Base-by-base conservation (phyloP, 805 yeast genomes). In the Candida bentonensis region DNA sequence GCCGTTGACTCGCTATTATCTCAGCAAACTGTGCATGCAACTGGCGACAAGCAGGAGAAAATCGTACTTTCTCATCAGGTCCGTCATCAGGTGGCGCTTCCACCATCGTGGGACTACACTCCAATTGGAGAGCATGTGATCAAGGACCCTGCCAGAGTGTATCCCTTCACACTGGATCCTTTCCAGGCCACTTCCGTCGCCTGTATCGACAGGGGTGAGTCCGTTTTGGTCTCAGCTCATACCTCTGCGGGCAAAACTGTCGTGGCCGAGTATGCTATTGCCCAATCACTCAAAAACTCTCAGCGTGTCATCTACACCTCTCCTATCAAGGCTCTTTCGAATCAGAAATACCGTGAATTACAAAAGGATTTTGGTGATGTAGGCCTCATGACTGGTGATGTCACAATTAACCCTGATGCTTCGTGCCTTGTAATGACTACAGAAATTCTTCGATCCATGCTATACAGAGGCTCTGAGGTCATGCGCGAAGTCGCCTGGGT, bases 401-500 rank as follows among this genome's bases (percentile, higher is more conserved):
- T 92, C 40, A 89, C 96, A 22, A 92, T 92, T 52, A 92, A 92
- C 56, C 97, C 97, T 3, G 96, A 89, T 55, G 99, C 98, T 3
- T 89, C 94, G 39, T 92, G 99, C 69, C 69, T 92, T 51, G 96
- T 92, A 42, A 92, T 92, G 99, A 92, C 99, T 20, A 92, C 99
- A 0, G 99, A 92, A 65, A 94, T 92, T 80, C 70, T 92, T 56
- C 69, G 99, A 58, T 81, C 94, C 47, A 92, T 92, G 99, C 72
- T 92, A 39, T 92, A 92, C 61, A 73, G 97, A 61, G 99, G 99
- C 50, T 85, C 96, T 13, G 98, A 92, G 61, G 80, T 94, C 41
- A 88, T 92, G 89, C 75, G 99, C 63, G 99, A 92, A 69, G 97
- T 92, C 36, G 96, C 96, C 0, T 92, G 96, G 95, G 98, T 92